Evolutionary conservation across 257 asterid species (phyloP).

Genomic region (Plantago ovata): DNA sequence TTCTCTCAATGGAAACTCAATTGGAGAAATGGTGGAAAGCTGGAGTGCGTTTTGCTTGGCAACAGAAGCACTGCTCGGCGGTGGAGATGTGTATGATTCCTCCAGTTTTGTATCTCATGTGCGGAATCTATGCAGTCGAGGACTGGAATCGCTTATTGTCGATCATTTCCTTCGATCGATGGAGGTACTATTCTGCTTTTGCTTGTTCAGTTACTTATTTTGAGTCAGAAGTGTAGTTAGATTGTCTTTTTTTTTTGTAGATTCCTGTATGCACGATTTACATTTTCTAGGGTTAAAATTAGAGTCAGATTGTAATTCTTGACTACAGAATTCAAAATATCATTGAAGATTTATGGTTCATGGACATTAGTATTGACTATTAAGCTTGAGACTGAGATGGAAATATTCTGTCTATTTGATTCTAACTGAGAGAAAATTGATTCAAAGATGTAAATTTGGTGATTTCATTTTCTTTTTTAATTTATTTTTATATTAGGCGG

Average conservation of each 20-base stretch:
- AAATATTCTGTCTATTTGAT: neutral
- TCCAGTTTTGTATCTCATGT: conserved; percentile 41
- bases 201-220: conserved; percentile 8
- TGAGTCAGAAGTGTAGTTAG: neutral
- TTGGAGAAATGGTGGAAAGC: conserved; percentile 48
- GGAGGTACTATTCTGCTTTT: conserved; percentile 43
- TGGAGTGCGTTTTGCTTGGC: conserved; percentile 67
- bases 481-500: neutral
- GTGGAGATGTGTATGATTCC: conserved; percentile 38
- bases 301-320: too few species aligned
- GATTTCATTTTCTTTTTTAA: neutral
- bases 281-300: too few species aligned
- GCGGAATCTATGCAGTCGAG: conserved; percentile 47
- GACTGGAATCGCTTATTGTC: conserved; percentile 58
- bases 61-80: conserved; percentile 45
- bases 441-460: neutral
- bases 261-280: too few species aligned
- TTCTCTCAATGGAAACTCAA: conserved; percentile 38
- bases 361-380: too few species aligned
- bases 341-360: too few species aligned
- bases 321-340: too few species aligned
- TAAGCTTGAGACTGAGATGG: neutral
- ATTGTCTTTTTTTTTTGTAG: too few species aligned
- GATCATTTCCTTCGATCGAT: conserved; percentile 65
- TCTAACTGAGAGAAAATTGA: neutral